Evolutionary conservation across 2,329 filamentous ascomycete genomes (phyloP).

Genomic region (Thielaviopsis punctulata): DNA sequence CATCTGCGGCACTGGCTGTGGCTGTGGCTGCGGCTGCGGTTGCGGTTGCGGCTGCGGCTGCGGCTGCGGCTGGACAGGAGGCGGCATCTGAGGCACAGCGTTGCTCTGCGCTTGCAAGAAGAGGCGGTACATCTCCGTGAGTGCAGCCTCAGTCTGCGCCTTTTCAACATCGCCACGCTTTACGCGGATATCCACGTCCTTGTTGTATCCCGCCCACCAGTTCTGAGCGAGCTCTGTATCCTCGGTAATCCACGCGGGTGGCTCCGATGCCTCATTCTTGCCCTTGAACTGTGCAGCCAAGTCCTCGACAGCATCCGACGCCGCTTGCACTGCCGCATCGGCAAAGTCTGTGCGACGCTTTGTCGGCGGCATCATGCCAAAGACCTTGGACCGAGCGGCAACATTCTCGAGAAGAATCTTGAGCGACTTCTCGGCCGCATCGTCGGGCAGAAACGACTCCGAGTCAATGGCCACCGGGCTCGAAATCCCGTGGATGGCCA

Average conservation of each 20-base stretch:
- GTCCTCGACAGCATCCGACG: conserved; percentile 26
- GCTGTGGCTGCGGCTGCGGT: too few relatives aligned
- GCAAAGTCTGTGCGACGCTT: conserved; percentile 22
- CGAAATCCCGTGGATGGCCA: conserved; percentile 8
- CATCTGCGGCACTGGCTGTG: conserved; percentile 13
- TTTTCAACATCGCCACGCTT: conserved; percentile 16
- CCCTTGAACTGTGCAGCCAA: conserved; percentile 25
- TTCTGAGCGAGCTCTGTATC: conserved; percentile 30
- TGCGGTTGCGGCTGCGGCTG: too few relatives aligned
- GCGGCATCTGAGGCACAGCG: conserved; percentile 1
- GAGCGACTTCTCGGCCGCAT: neutral
- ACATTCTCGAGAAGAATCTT: conserved; percentile 15
- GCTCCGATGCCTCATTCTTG: conserved; percentile 31
- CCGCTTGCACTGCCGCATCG: conserved; percentile 26
- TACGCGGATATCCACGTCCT: conserved; percentile 22
- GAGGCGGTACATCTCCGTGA: conserved; percentile 9
- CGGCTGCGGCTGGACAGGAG: conserved; percentile 16
- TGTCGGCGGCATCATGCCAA: conserved; percentile 20
- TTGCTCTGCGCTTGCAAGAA: conserved; percentile 8
- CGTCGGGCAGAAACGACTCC: conserved; percentile 2
- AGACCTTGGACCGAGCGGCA: conserved; percentile 10
- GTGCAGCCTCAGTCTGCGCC: conserved; percentile 15
- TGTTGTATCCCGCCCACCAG: conserved; percentile 35
- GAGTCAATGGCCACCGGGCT: conserved; percentile 4
- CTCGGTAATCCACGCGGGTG: conserved; percentile 34